Conservation (phyloP, 2,329 filamentous ascomycete species). For the Phyllosticta capitalensis region DNA sequence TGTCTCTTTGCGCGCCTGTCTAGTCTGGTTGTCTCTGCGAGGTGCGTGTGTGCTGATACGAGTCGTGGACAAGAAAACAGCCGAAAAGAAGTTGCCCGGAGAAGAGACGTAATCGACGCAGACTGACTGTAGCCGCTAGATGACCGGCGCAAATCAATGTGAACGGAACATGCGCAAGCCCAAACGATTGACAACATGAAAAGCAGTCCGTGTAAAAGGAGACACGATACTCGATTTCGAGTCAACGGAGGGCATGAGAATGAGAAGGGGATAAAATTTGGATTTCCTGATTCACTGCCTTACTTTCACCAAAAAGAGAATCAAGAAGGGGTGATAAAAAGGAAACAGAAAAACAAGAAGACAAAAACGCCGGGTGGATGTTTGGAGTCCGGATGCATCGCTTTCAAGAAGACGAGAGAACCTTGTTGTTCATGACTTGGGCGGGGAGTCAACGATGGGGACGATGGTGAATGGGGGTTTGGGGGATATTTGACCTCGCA, state of each 20-base stretch:
- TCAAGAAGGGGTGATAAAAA: neutral
- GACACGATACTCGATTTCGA: too few relatives aligned
- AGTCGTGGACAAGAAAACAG: too few relatives aligned
- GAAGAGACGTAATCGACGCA: too few relatives aligned
- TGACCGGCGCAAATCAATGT: too few relatives aligned
- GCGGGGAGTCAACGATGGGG: neutral
- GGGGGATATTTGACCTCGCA: neutral
- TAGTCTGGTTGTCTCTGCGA: too few relatives aligned
- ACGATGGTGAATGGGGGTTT: neutral
- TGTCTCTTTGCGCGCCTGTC: too few relatives aligned
- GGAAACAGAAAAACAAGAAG: neutral
- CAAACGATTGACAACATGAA: too few relatives aligned
- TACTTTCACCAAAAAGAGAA: neutral
- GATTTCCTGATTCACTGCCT: neutral
- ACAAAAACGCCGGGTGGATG: constrained; percentile 7
- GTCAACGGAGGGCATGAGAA: neutral
- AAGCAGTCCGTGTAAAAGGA: too few relatives aligned
- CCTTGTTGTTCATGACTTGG: neutral
- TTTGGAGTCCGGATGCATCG: constrained; percentile 8
- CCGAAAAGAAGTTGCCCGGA: too few relatives aligned
- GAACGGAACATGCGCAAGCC: too few relatives aligned
- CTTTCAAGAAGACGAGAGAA: neutral
- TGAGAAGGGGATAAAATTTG: neutral
- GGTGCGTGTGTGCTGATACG: too few relatives aligned
- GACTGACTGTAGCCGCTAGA: too few relatives aligned